These are phyloP conservation scores for Phytophthora agathidicida DNA, from an alignment of 352 stramenopile genomes.

Conservation along the genomic window DNA sequence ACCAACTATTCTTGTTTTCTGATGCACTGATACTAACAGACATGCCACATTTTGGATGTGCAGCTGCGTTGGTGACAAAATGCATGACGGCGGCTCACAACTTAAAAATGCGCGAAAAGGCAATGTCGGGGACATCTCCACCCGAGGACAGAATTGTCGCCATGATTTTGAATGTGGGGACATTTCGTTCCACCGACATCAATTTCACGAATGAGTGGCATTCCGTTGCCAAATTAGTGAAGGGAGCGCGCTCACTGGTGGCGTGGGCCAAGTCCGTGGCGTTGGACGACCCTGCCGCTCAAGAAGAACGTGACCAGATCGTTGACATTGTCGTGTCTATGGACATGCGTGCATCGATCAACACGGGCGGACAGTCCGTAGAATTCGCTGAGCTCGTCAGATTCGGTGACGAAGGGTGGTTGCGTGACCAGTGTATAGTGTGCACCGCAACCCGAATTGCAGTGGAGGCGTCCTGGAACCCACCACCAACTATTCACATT, in stretches of 20 bases:
- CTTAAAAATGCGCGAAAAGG: neutral
- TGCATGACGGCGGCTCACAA: neutral
- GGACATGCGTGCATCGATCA: conserved; percentile 1
- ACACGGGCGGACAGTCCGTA: neutral
- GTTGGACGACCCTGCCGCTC: neutral
- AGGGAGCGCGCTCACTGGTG: neutral
- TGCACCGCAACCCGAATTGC: neutral
- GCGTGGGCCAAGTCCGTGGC: neutral
- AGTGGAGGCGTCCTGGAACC: neutral
- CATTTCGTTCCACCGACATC: neutral
- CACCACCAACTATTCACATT: neutral
- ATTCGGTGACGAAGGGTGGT: conserved; percentile 2
- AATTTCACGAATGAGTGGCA: neutral
- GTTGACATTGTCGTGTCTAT: neutral
- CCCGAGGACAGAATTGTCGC: neutral
- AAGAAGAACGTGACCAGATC: neutral
- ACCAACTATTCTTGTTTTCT: neutral
- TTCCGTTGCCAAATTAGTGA: neutral
- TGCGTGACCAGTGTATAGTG: conserved; percentile 1
- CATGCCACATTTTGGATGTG: too few relatives aligned
- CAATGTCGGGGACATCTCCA: too few relatives aligned
- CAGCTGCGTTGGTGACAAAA: neutral
- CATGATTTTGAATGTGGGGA: neutral
- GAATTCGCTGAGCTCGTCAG: neutral
- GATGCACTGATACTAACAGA: too few relatives aligned